Percentiles rank a stretch among this genome's conserved stretches.
These are phyloP conservation scores for Scortechinia acanthostroma DNA, from an alignment of 2,329 filamentous ascomycete species.

Conservation along the genomic window DNA sequence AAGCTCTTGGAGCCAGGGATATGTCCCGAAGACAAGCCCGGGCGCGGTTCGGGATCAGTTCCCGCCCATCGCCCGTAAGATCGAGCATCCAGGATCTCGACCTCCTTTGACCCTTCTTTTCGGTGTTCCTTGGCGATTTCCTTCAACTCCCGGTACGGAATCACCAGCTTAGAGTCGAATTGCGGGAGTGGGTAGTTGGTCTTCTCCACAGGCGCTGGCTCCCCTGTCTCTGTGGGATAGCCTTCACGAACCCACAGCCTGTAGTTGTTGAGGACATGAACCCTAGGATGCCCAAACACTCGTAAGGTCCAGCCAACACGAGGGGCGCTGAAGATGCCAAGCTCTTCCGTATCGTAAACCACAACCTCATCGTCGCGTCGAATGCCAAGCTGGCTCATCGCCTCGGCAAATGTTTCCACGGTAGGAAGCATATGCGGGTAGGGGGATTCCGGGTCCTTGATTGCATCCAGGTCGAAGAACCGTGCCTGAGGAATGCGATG, in stretches of 20 bases:
- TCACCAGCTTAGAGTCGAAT: constrained; percentile 57
- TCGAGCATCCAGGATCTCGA: constrained; percentile 85
- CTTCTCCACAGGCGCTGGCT: constrained; percentile 61
- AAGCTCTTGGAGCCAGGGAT: constrained; percentile 82
- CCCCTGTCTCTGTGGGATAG: constrained; percentile 73
- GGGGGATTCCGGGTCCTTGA: constrained; percentile 79
- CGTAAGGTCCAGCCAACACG: constrained; percentile 88
- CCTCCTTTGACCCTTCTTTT: constrained; percentile 74
- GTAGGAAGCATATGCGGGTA: constrained; percentile 96
- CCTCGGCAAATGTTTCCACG: constrained; percentile 71
- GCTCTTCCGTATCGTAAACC: constrained; percentile 85
- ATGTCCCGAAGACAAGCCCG: constrained; percentile 81
- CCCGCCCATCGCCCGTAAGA: constrained; percentile 75
- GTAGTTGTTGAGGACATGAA: constrained; percentile 94
- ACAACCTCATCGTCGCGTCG: constrained; percentile 81
- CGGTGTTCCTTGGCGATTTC: constrained; percentile 69
- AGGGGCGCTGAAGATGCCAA: constrained; percentile 90
- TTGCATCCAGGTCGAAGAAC: constrained; percentile 92
- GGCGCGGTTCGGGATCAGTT: constrained; percentile 75
- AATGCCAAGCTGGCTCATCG: constrained; percentile 85
- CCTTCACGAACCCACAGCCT: constrained; percentile 84
- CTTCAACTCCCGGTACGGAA: constrained; percentile 75
- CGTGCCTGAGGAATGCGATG: constrained; percentile 81
- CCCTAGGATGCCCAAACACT: constrained; percentile 80
- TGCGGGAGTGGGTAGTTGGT: constrained; percentile 58